These are phyloP conservation scores for Aspergillus panamensis DNA, from an alignment of 495 filamentous ascomycete genomes.

Conservation along the genomic window DNA sequence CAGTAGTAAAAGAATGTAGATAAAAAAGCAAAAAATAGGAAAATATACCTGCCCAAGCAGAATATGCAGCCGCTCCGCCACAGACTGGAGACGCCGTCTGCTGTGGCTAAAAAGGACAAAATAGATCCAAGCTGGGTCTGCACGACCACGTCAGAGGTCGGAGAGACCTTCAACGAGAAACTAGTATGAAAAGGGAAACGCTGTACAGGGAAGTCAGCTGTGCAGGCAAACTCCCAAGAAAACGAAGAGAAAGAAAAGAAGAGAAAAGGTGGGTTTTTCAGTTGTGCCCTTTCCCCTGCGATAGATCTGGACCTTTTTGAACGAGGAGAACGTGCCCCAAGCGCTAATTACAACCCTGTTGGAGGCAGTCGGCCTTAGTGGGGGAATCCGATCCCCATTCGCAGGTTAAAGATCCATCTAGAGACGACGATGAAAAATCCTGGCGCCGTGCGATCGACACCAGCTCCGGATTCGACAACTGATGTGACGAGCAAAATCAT, in stretches of 20 bases:
- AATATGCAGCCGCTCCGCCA: slow-evolving; percentile 44
- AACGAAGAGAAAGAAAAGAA: slow-evolving; percentile 13
- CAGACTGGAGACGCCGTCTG: slow-evolving; percentile 30
- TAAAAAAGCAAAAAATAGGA: slow-evolving; percentile 3
- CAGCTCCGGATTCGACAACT: slow-evolving; percentile 23
- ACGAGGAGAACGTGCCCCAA: slow-evolving; percentile 18
- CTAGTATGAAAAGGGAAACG: slow-evolving; percentile 14
- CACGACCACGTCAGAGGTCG: slow-evolving; percentile 33
- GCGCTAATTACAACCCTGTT: slow-evolving; percentile 22
- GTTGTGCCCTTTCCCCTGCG: slow-evolving; percentile 10
- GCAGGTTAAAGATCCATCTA: slow-evolving; percentile 24
- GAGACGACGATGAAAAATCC: slow-evolving; percentile 25
- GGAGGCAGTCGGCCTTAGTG: slow-evolving; percentile 13
- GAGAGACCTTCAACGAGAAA: slow-evolving; percentile 9
- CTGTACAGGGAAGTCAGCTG: slow-evolving; percentile 14
- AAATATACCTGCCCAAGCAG: slow-evolving; percentile 15
- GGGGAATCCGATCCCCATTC: slow-evolving; percentile 20
- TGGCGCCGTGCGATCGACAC: slow-evolving; percentile 32
- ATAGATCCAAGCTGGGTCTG: slow-evolving; percentile 24
- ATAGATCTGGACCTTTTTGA: slow-evolving; percentile 31
- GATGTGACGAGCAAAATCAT: slow-evolving; percentile 26
- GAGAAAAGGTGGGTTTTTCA: slow-evolving; percentile 10
- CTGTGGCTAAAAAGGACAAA: slow-evolving; percentile 28
- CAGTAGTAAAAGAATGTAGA: slow-evolving; percentile 3
- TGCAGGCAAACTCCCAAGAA: slow-evolving; percentile 5